Percentiles rank a stretch among this genome's conserved stretches.
phyloP scores from a whole-genome alignment of 345 rosid species.

The Populus tremula region DNA sequence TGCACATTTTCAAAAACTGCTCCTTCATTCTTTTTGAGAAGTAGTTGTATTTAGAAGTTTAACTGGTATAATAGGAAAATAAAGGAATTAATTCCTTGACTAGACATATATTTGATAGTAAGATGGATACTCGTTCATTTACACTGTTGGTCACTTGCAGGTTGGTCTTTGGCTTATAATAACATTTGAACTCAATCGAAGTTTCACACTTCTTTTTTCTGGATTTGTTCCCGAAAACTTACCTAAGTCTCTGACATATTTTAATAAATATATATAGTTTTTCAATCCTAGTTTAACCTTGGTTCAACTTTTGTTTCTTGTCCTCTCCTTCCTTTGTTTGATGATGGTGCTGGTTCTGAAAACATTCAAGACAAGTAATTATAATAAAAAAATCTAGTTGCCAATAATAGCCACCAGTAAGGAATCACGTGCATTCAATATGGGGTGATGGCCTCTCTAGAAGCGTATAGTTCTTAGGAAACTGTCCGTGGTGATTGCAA shows the following conservation, averaged over 20 bases:
- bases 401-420: not conserved
- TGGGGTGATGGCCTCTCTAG: not conserved
- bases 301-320: not conserved
- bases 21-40: no score
- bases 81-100: not conserved
- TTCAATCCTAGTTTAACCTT: not conserved
- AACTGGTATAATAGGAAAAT: no score
- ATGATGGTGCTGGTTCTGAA: not conserved
- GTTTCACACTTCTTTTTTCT: not conserved
- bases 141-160: not conserved
- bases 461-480: not conserved
- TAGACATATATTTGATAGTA: not conserved
- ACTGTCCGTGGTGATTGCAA: not conserved
- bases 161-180: not conserved
- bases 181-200: not conserved
- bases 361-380: not conserved
- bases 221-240: not conserved
- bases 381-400: not conserved
- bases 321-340: not conserved
- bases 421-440: not conserved
- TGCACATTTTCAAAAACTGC: no score
- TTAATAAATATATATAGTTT: not conserved
- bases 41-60: no score
- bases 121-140: not conserved
- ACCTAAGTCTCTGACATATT: not conserved